A percentile compares a stretch with the other conserved stretches of the same genome.
Evolutionary conservation across 768 basidiomycete species (phyloP).

Genomic region (Leccinellum luteum): DNA sequence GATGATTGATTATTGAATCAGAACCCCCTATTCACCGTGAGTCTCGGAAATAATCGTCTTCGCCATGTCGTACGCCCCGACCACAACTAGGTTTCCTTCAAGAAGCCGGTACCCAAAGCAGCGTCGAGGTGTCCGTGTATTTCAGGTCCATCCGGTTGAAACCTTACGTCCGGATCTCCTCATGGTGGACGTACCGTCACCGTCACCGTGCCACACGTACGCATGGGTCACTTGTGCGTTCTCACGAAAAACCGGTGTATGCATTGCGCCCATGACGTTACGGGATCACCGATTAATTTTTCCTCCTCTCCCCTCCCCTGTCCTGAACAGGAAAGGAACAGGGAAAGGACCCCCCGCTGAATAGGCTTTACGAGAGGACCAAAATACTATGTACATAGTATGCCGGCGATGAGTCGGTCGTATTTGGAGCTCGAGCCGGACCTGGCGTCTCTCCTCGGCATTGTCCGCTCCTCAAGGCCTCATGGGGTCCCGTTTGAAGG

Average conservation of each 20-base stretch:
- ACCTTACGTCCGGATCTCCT: not conserved
- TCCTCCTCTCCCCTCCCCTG: not conserved
- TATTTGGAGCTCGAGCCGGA: conserved; percentile 59
- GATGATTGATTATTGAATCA: conserved; percentile 32
- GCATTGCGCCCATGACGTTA: not conserved
- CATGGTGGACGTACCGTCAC: no score
- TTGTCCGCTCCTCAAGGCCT: not conserved
- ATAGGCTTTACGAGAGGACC: conserved; percentile 42
- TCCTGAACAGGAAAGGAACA: conserved; percentile 35
- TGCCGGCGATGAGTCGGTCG: conserved; percentile 60
- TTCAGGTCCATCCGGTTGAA: conserved; percentile 41
- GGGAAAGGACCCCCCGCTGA: conserved; percentile 48
- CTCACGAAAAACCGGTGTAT: conserved; percentile 43
- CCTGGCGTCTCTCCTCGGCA: conserved; percentile 6
- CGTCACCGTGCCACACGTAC: no score
- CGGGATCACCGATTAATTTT: not conserved
- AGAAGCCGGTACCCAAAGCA: conserved; percentile 46
- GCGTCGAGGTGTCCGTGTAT: not conserved
- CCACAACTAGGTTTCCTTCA: conserved; percentile 39
- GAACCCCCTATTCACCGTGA: conserved; percentile 43
- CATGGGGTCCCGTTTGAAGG: not conserved
- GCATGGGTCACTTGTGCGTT: not conserved
- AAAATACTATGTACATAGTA: conserved; percentile 36
- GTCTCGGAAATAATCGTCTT: conserved; percentile 15
- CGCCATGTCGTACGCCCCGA: not conserved